A percentile compares a stretch with the other conserved stretches of the same genome.
Conservation (phyloP, 768 basidiomycete species). For the Leccinum ochraceum region DNA sequence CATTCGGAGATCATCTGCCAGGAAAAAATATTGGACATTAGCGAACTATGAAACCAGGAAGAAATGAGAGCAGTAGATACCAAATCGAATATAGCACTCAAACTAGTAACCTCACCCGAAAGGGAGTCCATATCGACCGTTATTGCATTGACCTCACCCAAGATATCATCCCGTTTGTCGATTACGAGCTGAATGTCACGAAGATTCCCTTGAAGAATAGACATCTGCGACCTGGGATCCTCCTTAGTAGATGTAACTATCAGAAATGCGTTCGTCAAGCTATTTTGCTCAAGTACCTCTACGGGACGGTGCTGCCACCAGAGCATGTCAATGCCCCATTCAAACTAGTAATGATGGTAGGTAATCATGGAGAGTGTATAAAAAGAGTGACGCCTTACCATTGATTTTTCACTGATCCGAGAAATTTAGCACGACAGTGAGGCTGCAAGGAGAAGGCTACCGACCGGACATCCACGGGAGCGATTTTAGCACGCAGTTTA, state of each 20-base stretch:
- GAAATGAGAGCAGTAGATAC: neutral
- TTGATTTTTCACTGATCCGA: neutral
- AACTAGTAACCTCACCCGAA: neutral
- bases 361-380: neutral
- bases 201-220: neutral
- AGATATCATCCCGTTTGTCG: neutral
- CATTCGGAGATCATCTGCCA: neutral
- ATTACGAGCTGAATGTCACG: neutral
- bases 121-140: neutral
- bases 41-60: neutral
- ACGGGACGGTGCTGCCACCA: too few species aligned
- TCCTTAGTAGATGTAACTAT: neutral
- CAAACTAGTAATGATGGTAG: neutral
- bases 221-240: neutral
- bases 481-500: neutral
- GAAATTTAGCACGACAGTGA: neutral
- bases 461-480: neutral
- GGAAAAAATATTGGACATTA: neutral
- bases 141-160: neutral
- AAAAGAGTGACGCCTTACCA: neutral
- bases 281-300: neutral
- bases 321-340: neutral
- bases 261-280: neutral
- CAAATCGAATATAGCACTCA: neutral
- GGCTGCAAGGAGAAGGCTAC: neutral